Conservation (phyloP, 1,284 basidiomycete species). For the Ganoderma meredithae region DNA sequence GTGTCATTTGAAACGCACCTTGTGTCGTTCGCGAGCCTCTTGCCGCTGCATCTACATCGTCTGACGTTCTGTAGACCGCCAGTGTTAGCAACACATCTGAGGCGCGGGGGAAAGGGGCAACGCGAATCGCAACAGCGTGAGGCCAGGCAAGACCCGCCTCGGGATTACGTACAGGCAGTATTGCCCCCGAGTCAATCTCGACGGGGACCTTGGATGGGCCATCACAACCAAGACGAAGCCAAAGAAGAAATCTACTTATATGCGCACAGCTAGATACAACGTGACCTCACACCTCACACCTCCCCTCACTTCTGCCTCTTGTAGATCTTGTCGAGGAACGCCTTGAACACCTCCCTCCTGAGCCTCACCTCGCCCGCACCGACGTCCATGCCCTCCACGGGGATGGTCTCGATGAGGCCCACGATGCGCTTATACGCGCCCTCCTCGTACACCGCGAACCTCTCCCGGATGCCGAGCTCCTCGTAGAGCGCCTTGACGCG, state of each 20-base stretch:
- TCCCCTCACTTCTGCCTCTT: constrained; percentile 78
- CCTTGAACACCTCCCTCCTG: constrained; percentile 83
- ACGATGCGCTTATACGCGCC: constrained; percentile 74
- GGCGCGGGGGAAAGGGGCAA: background rate
- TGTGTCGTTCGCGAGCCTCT: background rate
- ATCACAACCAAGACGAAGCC: background rate
- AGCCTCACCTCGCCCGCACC: constrained; percentile 56
- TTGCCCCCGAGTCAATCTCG: background rate
- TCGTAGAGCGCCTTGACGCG: constrained; percentile 83
- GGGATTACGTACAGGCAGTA: background rate
- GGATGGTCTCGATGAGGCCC: constrained; percentile 72
- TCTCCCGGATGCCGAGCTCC: constrained; percentile 72
- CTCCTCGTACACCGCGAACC: constrained; percentile 85
- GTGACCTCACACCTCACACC: background rate
- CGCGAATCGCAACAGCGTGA: background rate
- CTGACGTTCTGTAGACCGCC: background rate
- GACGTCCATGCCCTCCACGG: constrained; percentile 52
- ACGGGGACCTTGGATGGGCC: background rate
- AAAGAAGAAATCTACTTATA: background rate
- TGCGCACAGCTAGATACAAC: background rate
- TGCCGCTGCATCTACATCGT: background rate
- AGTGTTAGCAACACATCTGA: background rate
- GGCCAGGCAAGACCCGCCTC: too few species aligned
- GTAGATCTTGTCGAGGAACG: constrained; percentile 92
- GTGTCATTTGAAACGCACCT: background rate